phyloP scores from a whole-genome alignment of 2,329 filamentous ascomycete species.

The Claviceps pazoutovae region DNA sequence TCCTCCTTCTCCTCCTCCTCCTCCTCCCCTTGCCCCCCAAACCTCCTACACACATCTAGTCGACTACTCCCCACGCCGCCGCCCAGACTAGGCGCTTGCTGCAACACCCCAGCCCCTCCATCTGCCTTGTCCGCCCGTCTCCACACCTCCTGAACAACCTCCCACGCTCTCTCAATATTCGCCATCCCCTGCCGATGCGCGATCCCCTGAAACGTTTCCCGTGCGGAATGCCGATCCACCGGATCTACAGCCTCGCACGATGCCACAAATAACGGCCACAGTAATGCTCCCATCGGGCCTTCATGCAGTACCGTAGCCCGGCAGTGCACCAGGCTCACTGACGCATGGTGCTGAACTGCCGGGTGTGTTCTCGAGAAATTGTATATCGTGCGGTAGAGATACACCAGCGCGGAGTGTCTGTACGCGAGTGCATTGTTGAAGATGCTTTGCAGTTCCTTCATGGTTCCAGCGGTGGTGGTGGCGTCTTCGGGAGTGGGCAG shows the following conservation, averaged over 20 bases:
- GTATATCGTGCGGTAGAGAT: conserved; percentile 42
- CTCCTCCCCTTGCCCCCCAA: no score
- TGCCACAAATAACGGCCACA: conserved; percentile 52
- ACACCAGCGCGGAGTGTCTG: conserved; percentile 43
- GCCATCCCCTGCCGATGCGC: conserved; percentile 48
- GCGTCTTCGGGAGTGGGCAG: conserved; percentile 21
- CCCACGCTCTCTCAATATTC: conserved; percentile 48
- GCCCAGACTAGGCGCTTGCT: no score
- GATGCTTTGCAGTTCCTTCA: conserved; percentile 35
- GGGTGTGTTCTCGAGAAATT: conserved; percentile 30
- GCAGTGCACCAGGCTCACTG: conserved; percentile 37
- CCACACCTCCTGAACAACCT: conserved; percentile 49
- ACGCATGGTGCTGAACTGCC: conserved; percentile 39
- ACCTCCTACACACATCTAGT: no score
- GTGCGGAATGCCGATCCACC: conserved; percentile 37
- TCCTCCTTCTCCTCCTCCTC: no score
- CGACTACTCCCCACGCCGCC: no score
- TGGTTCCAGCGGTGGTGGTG: conserved; percentile 15
- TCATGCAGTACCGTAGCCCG: conserved; percentile 37
- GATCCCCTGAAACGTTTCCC: conserved; percentile 36
- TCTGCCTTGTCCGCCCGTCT: conserved; percentile 30
- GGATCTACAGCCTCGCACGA: conserved; percentile 41
- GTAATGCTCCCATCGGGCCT: conserved; percentile 48
- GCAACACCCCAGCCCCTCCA: conserved; percentile 5
- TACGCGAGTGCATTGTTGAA: conserved; percentile 47